Base-by-base conservation (phyloP, 2,329 filamentous ascomycete genomes). In the Ophiostoma australiae region DNA sequence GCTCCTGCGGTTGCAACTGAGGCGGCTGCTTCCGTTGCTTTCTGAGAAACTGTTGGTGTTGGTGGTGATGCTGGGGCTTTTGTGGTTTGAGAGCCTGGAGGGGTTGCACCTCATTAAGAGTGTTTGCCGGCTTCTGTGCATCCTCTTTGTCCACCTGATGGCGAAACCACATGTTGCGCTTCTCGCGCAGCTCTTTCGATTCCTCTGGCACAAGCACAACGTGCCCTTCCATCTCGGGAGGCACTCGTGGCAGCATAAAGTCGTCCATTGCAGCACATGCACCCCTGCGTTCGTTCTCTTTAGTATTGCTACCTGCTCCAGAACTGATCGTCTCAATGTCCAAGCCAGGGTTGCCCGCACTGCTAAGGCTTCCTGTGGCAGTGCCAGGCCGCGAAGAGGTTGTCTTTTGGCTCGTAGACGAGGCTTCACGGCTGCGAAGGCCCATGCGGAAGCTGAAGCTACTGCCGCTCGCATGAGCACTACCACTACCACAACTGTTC, bases 151-250 rank as follows among this genome's bases (percentile, higher is more conserved):
- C 44, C 0, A 35, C 73, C 20, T 70, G 69, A 39, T 74, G 61
- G 7, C 70, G 72, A 52, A 75, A 75, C 71, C 71, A 75, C 1
- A 15, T 63, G 4, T 72, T 69, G 0, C 74, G 71, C 41, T 72
- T 74, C 6, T 70, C 71, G 0, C 71, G 70, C 15, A 72, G 68
- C 20, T 10, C 58, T n/a, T 70, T 72, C 13, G 72, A 69, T 10
- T 63, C 39, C 13, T 72, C 69, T 1, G 65, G 48, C 58, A 52
- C 63, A 0, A 73, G 65, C 65, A 68, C 69, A 39, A 70, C 73
- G 7, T 67, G 8, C 1, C 71, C 73, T 2, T 61, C 44, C 37
- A 74, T 70, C 0, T 70, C 69, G 1, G 20, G 3, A 0, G 73
- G 73, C 20, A 73, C 69, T 1, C 48, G 67, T 1, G 72, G 61